Evolutionary conservation across 2,329 filamentous ascomycete genomes (phyloP).

Genomic region (Ascocoryne sarcoides): DNA sequence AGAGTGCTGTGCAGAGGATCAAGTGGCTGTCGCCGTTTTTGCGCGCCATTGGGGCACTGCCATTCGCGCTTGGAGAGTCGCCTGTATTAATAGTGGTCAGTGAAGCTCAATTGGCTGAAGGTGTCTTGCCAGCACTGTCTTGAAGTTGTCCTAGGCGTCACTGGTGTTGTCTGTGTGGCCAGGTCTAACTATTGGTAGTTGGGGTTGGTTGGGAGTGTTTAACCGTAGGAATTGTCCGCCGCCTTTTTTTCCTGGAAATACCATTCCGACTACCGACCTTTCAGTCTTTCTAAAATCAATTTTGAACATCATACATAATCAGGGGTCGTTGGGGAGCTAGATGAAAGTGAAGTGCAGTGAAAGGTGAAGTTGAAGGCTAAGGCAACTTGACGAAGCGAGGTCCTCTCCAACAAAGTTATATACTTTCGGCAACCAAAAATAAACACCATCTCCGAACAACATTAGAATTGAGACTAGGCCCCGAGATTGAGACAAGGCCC

Average conservation of each 20-base stretch:
- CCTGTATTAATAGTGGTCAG: conserved; percentile 29
- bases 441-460: neutral
- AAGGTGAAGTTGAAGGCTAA: too few relatives aligned
- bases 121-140: conserved; percentile 9
- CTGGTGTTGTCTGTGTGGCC: conserved; percentile 12
- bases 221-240: neutral
- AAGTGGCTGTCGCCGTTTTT: conserved; percentile 16
- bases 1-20: conserved; percentile 18
- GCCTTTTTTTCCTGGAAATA: neutral
- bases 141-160: conserved; percentile 4
- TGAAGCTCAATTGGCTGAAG: conserved; percentile 21
- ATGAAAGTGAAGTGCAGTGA: neutral
- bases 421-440: neutral
- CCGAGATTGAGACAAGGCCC: too few relatives aligned
- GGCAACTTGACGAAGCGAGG: neutral
- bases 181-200: conserved; percentile 25
- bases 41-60: conserved; percentile 19
- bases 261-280: neutral
- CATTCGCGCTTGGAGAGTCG: conserved; percentile 17
- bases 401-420: neutral
- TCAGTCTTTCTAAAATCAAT: neutral
- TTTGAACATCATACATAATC: neutral
- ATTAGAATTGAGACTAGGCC: too few relatives aligned
- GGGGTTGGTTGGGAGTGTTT: conserved; percentile 8
- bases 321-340: neutral